Conservation (phyloP, 257 asterid genomes). For the Mitragyna speciosa region DNA sequence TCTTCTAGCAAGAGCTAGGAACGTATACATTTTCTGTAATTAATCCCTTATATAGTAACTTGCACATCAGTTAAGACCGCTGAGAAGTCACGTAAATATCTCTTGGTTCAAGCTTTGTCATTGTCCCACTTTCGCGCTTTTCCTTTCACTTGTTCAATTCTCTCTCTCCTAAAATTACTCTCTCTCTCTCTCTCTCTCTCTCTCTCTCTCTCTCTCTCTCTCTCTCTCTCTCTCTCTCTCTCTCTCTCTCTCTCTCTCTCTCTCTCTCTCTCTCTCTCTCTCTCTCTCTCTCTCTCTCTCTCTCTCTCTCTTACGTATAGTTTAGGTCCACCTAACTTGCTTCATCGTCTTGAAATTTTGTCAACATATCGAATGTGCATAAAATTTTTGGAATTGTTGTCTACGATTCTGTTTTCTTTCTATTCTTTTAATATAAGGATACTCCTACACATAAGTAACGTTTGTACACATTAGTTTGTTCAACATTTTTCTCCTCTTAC, state of each 20-base stretch:
- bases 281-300: constrained; percentile 4
- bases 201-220: neutral
- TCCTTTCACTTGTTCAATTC: constrained; percentile 1
- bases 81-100: neutral
- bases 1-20: constrained; percentile 28
- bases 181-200: neutral
- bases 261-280: neutral
- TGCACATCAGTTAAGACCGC: neutral
- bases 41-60: constrained; percentile 17
- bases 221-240: neutral
- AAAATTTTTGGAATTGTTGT: no score
- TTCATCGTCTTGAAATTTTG: neutral
- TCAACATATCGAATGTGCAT: no score
- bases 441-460: no score
- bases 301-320: neutral
- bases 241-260: constrained; percentile 1
- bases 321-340: neutral
- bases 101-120: constrained; percentile 14
- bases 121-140: constrained; percentile 2
- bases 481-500: no score
- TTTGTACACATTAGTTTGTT: no score
- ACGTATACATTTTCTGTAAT: neutral
- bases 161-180: constrained; percentile 9
- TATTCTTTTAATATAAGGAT: no score
- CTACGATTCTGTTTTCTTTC: no score